Percentiles rank a stretch among this genome's conserved stretches.
Conservation (phyloP, 495 filamentous ascomycete species). For the Xylaria bambusicola region DNA sequence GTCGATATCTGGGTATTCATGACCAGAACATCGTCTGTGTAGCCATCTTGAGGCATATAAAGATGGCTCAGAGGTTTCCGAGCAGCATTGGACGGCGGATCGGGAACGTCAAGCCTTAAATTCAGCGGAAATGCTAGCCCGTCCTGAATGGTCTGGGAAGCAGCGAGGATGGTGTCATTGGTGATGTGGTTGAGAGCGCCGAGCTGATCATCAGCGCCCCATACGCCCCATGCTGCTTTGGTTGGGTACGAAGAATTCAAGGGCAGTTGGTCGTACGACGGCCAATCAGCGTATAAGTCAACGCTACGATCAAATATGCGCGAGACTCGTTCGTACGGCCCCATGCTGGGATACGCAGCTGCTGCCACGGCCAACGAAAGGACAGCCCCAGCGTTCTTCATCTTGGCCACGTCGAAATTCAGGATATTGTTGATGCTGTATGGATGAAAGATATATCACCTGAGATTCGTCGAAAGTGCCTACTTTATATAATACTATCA, state of each 20-base stretch:
- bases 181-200: conserved; percentile 36
- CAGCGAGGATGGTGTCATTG: conserved; percentile 19
- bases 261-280: conserved; percentile 22
- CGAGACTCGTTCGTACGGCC: neutral
- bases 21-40: conserved; percentile 57
- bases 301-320: conserved; percentile 10
- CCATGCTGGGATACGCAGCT: neutral
- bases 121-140: conserved; percentile 25
- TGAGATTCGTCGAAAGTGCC: too few species aligned
- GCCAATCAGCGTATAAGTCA: conserved; percentile 23
- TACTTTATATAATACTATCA: neutral
- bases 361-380: neutral
- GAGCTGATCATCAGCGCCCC: conserved; percentile 33
- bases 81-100: conserved; percentile 5
- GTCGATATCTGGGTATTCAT: conserved; percentile 67
- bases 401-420: neutral
- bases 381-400: neutral
- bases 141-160: conserved; percentile 9
- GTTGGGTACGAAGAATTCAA: conserved; percentile 23
- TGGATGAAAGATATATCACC: too few species aligned
- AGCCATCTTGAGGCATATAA: conserved; percentile 7
- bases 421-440: too few species aligned
- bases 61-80: conserved; percentile 15
- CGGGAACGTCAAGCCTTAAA: conserved; percentile 14
- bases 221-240: conserved; percentile 36